A percentile compares a stretch with the other conserved stretches of the same genome.
Conservation (phyloP, 108 stramenopile genomes). For the Discostella pseudostelligera region DNA sequence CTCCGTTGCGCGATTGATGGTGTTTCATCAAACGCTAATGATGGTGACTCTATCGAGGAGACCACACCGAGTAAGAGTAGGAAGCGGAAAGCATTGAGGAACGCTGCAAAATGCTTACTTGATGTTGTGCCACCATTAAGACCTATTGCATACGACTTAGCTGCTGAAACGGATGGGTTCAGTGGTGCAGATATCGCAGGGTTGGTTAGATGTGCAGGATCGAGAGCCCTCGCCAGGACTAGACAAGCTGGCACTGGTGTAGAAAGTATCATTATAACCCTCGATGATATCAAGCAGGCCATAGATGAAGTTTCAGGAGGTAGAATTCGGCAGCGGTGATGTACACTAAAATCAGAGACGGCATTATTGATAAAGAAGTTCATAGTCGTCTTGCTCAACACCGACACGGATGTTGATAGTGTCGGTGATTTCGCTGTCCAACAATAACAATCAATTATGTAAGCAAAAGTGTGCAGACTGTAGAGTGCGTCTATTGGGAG, state of each 20-base stretch:
- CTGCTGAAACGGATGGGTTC: slow-evolving; percentile 64
- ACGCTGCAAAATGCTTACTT: slow-evolving; percentile 15
- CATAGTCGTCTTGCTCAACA: no score
- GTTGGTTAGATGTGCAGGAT: slow-evolving; percentile 85
- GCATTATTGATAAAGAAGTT: no score
- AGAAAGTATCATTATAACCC: slow-evolving; percentile 64
- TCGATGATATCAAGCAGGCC: slow-evolving; percentile 78
- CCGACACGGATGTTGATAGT: no score
- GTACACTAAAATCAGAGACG: no score
- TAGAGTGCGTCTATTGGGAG: no score
- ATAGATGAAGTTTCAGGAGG: slow-evolving; percentile 48
- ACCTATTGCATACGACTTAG: slow-evolving; percentile 4
- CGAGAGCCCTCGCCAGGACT: slow-evolving; percentile 67
- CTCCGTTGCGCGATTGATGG: slow-evolving; percentile 82
- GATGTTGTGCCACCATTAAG: slow-evolving; percentile 17
- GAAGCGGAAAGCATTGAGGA: slow-evolving; percentile 38
- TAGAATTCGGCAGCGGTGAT: no score
- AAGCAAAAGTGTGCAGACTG: no score
- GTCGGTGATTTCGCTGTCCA: no score
- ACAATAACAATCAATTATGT: no score
- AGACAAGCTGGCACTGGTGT: slow-evolving; percentile 67
- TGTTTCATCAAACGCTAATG: slow-evolving; percentile 8
- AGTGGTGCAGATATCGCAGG: slow-evolving; percentile 92
- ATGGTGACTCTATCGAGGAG: neutral
- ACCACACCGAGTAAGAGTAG: slow-evolving; percentile 11